Conservation (phyloP, 2,329 filamentous ascomycete genomes). For the Teratosphaeriaceae sp. region DNA sequence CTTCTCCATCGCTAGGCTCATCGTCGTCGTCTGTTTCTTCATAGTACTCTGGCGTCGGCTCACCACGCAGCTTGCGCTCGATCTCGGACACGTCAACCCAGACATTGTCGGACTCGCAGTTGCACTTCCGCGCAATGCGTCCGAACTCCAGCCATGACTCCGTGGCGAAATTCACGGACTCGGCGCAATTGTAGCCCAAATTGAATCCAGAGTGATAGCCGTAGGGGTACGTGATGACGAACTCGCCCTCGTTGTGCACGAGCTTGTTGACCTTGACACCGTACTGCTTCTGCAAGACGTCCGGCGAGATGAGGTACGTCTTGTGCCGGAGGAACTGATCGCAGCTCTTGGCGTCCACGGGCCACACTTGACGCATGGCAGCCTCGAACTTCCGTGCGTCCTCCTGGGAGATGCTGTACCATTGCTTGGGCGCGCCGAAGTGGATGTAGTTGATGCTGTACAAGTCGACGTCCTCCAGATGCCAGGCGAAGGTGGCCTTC, state of each 20-base stretch:
- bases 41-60: conserved; percentile 71
- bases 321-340: conserved; percentile 96
- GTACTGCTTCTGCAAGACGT: conserved; percentile 77
- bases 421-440: conserved; percentile 97
- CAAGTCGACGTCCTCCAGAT: conserved; percentile 94
- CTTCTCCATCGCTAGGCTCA: conserved; percentile 42
- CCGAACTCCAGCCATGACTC: conserved; percentile 94
- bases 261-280: conserved; percentile 95
- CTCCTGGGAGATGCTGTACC: conserved; percentile 97
- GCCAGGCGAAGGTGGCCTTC: conserved; percentile 99
- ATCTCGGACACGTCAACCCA: conserved; percentile 98
- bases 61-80: conserved; percentile 85
- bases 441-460: conserved; percentile 99
- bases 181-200: conserved; percentile 95
- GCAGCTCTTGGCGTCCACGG: conserved; percentile 88
- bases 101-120: conserved; percentile 94
- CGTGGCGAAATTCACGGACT: conserved; percentile 96
- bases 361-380: conserved; percentile 93
- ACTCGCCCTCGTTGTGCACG: conserved; percentile 93
- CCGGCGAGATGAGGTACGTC: conserved; percentile 91
- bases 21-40: conserved; percentile 69
- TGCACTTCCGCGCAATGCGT: conserved; percentile 91
- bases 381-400: conserved; percentile 89
- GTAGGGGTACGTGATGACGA: conserved; percentile 97
- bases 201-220: conserved; percentile 99